Evolutionary conservation across 75 land plant species (phyloP), one percentile per base, ranked within the genome.

Genomic region (Cupressus sempervirens): DNA sequence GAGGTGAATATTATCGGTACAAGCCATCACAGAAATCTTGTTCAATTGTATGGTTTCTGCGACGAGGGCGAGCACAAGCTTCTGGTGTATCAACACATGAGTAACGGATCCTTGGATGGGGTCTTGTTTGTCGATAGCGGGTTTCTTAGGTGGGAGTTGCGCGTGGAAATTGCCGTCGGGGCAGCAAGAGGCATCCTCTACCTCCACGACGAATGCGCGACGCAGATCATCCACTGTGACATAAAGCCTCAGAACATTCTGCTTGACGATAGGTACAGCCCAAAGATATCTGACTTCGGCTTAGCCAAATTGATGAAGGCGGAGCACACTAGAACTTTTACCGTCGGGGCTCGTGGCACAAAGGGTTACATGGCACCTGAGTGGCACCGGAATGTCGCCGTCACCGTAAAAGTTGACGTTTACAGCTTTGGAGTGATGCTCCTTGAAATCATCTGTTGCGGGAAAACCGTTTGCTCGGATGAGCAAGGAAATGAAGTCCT

Each of bases 321-420:
- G 1, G 83, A 85, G 36, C 86, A 87, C 70, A 85, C 84, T 26
- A 76, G 84, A 11, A 87, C 86, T 1, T 58, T 58, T 18, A 89
- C 88, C 2, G 53, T 15, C 0, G 84, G 45, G 34, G 87, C 87
- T 62, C 85, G 88, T 40, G 91, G 91, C 6, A 88, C 89, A 1
- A 80, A 62, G 86, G 92, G 94, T 36, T 93, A 93, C 32, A 85
- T 93, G 13, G 92, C 94, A 1, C 91, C 94, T 1, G 94, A 93
- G 53, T 93, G 92, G 92, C 88, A 88, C 73, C 26, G 38, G 35
- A 85, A 79, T 36, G 2, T 40, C 46, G 65, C 46, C 34, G 38
- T 86, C 20, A 81, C 87, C 1, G 84, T 32, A n/a, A 86, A 86
- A 45, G 84, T 72, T 2, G 87, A 86, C 82, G 87, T 86, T 9